Evolutionary conservation across 1,284 basidiomycete species (phyloP), one percentile per base, ranked within the genome.

Genomic region (Vanrija sp.): DNA sequence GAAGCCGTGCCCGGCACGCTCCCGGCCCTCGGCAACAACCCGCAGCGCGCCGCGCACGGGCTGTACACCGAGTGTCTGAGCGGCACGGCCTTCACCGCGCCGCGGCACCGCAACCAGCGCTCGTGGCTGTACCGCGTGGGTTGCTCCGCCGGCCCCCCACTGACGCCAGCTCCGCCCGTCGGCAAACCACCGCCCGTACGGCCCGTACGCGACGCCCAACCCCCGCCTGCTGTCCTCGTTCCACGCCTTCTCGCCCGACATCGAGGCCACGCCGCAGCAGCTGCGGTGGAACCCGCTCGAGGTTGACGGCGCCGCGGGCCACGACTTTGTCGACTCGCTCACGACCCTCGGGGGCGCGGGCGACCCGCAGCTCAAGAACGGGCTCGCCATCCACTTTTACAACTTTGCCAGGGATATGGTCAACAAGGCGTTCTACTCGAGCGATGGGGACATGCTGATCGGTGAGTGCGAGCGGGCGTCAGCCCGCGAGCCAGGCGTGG

Each of bases 381-480:
- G 83, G 6, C 69, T 85, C 5, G 83, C 83, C 0, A 78, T 84
- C 53, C 84, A 86, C 62, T 76, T 86, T 58, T 86, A 85, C 67
- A 75, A 79, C 3, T 81, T 82, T 19, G 85, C 83, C 66, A 68
- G 77, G 42, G 82, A 81, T 8, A 87, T 87, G 85, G 80, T 77
- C 37, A 82, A 81, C 51, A 79, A 77, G 60, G 84, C 84, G 7
- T 84, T 86, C 68, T 81, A 81, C 64, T 84, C 85, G 63, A 82
- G 79, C 45, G 85, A 86, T 61, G 85, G 85, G 6, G 84, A 86
- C 69, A 79, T 85, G 73, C 71, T 86, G 61, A 83, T 87, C 60
- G 31, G 75, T 25, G 16, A 44, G 42, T 44, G 23, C 14, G 22
- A 25, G 24, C 24, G 24, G 24, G 24, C 24, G 24, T 9, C 24